Conservation (phyloP, 202 grass and related monocot species). For the Miscanthus sacchariflorus region DNA sequence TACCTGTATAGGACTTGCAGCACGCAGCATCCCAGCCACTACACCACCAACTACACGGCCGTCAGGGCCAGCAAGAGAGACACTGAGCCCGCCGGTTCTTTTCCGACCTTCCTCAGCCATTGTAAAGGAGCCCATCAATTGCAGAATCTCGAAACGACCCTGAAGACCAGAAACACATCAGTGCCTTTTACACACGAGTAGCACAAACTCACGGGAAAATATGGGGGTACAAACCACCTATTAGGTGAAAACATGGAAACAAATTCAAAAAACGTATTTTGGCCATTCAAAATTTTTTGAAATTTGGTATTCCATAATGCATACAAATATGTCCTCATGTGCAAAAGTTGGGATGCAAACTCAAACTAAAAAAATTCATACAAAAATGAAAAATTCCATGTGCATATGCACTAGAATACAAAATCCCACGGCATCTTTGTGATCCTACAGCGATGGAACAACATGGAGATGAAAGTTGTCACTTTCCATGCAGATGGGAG, state of each 20-base stretch:
- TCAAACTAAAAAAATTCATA: too few species aligned
- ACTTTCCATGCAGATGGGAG: background rate
- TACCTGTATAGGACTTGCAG: constrained; percentile 95
- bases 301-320: too few species aligned
- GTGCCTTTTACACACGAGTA: background rate
- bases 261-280: too few species aligned
- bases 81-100: constrained; percentile 81
- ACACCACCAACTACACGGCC: constrained; percentile 85
- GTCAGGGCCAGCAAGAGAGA: constrained; percentile 86
- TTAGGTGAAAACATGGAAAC: too few species aligned
- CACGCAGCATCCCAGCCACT: constrained; percentile 78
- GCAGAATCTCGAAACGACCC: constrained; percentile 91
- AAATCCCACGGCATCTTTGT: background rate
- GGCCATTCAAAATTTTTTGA: too few species aligned
- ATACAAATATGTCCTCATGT: too few species aligned
- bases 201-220: background rate
- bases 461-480: background rate
- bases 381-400: too few species aligned
- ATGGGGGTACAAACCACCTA: too few species aligned
- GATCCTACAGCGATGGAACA: background rate
- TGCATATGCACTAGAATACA: too few species aligned
- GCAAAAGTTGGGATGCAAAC: too few species aligned
- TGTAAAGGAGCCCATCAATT: constrained; percentile 85
- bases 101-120: constrained; percentile 66
- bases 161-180: constrained; percentile 27